A percentile compares a stretch with the other conserved stretches of the same genome.
These are phyloP conservation scores for Carnegiea gigantea DNA, from an alignment of 179 eudicot genomes.

Conservation along the genomic window DNA sequence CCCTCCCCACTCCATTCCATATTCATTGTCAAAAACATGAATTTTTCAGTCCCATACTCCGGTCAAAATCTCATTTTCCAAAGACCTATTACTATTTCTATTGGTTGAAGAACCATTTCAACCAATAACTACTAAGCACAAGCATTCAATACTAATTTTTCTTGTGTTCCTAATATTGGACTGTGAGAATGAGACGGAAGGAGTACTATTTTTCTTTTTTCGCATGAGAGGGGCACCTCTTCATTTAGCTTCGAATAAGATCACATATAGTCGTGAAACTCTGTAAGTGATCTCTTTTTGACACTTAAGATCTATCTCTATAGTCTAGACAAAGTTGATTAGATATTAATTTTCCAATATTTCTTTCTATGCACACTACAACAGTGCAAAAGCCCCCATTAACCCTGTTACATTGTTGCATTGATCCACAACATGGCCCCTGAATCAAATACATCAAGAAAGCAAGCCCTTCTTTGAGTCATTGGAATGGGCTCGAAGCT, in stretches of 20 bases:
- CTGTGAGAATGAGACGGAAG: too few species aligned
- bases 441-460: not conserved
- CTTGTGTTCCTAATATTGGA: too few species aligned
- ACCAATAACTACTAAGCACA: too few species aligned
- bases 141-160: too few species aligned
- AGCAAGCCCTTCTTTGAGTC: not conserved
- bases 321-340: not conserved
- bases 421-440: not conserved
- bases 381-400: not conserved
- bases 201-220: too few species aligned
- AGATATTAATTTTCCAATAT: not conserved
- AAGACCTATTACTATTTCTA: too few species aligned
- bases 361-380: not conserved
- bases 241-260: not conserved
- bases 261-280: not conserved
- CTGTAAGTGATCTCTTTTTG: not conserved
- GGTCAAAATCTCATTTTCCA: too few species aligned
- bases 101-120: too few species aligned
- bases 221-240: not conserved
- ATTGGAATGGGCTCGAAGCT: not conserved
- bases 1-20: too few species aligned
- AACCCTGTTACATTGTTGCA: not conserved
- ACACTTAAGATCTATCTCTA: not conserved
- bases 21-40: too few species aligned
- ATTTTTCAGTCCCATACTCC: too few species aligned